Evolutionary conservation across 805 yeast genomes (phyloP).

Genomic region (Lipomyces starkeyi): DNA sequence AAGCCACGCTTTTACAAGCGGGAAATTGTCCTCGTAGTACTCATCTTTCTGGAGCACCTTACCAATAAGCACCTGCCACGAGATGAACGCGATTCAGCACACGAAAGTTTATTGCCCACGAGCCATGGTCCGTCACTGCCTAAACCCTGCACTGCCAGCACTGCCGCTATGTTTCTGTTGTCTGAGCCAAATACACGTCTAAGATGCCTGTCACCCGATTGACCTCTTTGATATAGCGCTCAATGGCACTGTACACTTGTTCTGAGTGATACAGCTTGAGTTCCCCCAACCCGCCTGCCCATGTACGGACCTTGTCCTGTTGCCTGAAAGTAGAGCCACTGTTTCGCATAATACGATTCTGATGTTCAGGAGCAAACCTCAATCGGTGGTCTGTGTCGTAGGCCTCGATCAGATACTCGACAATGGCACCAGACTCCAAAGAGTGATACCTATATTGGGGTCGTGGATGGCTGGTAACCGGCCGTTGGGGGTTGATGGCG

Average conservation of each 20-base stretch:
- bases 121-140: constrained; percentile 14
- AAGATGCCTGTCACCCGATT: constrained; percentile 90
- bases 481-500: constrained; percentile 65
- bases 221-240: constrained; percentile 89
- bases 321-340: constrained; percentile 31
- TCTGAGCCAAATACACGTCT: constrained; percentile 95
- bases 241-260: constrained; percentile 85
- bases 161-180: too few relatives aligned
- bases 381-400: constrained; percentile 61
- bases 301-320: constrained; percentile 58
- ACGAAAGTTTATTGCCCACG: constrained; percentile 39
- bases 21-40: constrained; percentile 2
- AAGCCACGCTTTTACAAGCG: constrained; percentile 9
- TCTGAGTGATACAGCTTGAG: constrained; percentile 88
- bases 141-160: constrained; percentile 7
- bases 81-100: constrained; percentile 9
- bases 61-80: constrained; percentile 4
- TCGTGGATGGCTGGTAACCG: constrained; percentile 62
- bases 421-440: constrained; percentile 66
- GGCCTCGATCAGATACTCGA: constrained; percentile 63
- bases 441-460: constrained; percentile 56
- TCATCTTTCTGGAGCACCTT: not conserved
- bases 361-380: constrained; percentile 47
- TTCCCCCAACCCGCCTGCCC: constrained; percentile 96
- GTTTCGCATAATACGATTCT: constrained; percentile 51